These are phyloP conservation scores for Kodamaea sp. DNA, from an alignment of 1,139 yeast species.

Conservation along the genomic window DNA sequence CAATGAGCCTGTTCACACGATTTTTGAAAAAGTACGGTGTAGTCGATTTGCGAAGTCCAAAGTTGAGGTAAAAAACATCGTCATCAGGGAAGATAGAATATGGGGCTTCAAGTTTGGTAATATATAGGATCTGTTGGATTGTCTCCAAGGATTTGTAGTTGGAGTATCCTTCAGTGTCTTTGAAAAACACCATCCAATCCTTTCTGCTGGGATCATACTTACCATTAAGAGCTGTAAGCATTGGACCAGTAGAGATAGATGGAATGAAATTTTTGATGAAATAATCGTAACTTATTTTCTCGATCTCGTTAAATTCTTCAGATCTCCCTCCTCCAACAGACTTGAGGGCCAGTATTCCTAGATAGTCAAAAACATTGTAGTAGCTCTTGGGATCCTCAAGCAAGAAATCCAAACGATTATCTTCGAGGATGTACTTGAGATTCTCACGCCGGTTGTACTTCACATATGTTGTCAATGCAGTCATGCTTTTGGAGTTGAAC, in stretches of 20 bases:
- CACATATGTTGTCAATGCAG: slow-evolving; percentile 72
- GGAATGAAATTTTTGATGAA: slow-evolving; percentile 33
- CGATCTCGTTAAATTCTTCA: slow-evolving; percentile 41
- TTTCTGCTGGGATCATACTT: slow-evolving; percentile 32
- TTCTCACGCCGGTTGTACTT: slow-evolving; percentile 70
- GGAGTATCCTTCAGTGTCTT: slow-evolving; percentile 18
- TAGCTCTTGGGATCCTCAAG: slow-evolving; percentile 43
- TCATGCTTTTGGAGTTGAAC: slow-evolving; percentile 56
- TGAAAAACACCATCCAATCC: slow-evolving; percentile 38
- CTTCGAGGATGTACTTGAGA: slow-evolving; percentile 47
- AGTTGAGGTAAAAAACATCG: slow-evolving; percentile 40
- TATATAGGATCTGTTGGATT: slow-evolving; percentile 36
- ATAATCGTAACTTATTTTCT: slow-evolving; percentile 44
- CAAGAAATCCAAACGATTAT: slow-evolving; percentile 45
- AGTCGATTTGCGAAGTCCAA: slow-evolving; percentile 25
- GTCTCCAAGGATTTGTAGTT: slow-evolving; percentile 38
- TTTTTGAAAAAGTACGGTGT: slow-evolving; percentile 37
- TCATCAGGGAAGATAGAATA: slow-evolving; percentile 40
- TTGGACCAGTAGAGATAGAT: slow-evolving; percentile 4
- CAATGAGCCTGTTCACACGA: slow-evolving; percentile 49
- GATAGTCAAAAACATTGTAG: slow-evolving; percentile 47
- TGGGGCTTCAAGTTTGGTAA: slow-evolving; percentile 37
- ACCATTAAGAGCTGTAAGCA: slow-evolving; percentile 35
- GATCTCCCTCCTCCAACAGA: slow-evolving; percentile 28
- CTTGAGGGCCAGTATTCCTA: slow-evolving; percentile 37